Evolutionary conservation across 306 rosid species (phyloP).

Genomic region (Comarum palustre): DNA sequence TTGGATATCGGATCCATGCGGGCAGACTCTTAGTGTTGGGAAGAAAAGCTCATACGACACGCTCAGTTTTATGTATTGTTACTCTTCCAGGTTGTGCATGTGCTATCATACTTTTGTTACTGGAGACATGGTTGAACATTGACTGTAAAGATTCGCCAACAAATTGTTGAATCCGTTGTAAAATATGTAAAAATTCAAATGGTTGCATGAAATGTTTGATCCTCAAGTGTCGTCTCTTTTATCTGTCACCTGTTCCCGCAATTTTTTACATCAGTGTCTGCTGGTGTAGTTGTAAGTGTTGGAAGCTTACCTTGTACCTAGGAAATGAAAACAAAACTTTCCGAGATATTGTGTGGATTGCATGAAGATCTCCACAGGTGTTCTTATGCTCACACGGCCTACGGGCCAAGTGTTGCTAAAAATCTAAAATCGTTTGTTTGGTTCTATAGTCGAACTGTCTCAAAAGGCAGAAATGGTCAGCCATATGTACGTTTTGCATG

Average conservation of each 20-base stretch:
- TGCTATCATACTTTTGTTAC: background rate
- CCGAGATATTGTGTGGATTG: background rate
- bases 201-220: conserved; percentile 7
- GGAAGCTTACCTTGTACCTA: background rate
- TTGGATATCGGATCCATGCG: conserved; percentile 7
- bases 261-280: background rate
- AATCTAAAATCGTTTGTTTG: background rate
- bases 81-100: background rate
- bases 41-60: background rate
- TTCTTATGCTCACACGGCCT: background rate
- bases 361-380: background rate
- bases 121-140: conserved; percentile 2
- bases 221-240: background rate
- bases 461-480: background rate
- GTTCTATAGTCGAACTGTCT: background rate
- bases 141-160: background rate
- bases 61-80: background rate
- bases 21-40: conserved; percentile 31
- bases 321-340: background rate
- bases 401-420: background rate
- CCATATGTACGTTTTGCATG: background rate
- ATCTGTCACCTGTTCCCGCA: background rate
- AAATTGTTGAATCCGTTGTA: background rate
- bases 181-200: conserved; percentile 10
- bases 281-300: background rate